These are phyloP conservation scores for Hemileia vastatrix DNA, from an alignment of 1,284 basidiomycete genomes.

Conservation along the genomic window DNA sequence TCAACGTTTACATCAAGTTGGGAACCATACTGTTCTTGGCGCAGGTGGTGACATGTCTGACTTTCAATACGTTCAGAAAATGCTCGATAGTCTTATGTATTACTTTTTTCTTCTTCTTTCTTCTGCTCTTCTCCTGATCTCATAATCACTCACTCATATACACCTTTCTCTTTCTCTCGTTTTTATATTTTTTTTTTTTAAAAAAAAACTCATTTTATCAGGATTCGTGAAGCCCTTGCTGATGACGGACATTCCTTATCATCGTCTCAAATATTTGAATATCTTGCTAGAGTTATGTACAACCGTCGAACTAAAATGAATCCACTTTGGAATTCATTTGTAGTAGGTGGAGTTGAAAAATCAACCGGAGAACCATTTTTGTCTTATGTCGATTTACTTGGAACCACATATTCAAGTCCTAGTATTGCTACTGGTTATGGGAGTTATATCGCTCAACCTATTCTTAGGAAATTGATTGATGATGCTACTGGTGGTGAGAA, in stretches of 20 bases:
- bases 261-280: constrained; percentile 86
- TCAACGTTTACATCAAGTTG: constrained; percentile 73
- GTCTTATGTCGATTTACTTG: constrained; percentile 90
- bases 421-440: constrained; percentile 95
- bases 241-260: constrained; percentile 77
- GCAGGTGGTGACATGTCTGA: constrained; percentile 96
- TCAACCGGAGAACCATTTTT: constrained; percentile 65
- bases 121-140: neutral
- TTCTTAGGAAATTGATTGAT: constrained; percentile 82
- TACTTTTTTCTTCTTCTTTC: constrained; percentile 9
- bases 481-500: constrained; percentile 50
- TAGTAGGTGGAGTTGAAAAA: constrained; percentile 84
- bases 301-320: constrained; percentile 74
- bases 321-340: constrained; percentile 88
- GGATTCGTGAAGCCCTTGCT: constrained; percentile 65
- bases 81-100: constrained; percentile 61
- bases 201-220: constrained; percentile 28
- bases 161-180: neutral
- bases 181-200: neutral
- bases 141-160: neutral
- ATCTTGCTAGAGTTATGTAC: constrained; percentile 85
- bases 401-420: constrained; percentile 87
- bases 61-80: constrained; percentile 81
- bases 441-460: constrained; percentile 83
- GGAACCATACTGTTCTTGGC: constrained; percentile 73